Base-by-base conservation (phyloP, 1,284 basidiomycete species). In the Ceratobasidium sp. region DNA sequence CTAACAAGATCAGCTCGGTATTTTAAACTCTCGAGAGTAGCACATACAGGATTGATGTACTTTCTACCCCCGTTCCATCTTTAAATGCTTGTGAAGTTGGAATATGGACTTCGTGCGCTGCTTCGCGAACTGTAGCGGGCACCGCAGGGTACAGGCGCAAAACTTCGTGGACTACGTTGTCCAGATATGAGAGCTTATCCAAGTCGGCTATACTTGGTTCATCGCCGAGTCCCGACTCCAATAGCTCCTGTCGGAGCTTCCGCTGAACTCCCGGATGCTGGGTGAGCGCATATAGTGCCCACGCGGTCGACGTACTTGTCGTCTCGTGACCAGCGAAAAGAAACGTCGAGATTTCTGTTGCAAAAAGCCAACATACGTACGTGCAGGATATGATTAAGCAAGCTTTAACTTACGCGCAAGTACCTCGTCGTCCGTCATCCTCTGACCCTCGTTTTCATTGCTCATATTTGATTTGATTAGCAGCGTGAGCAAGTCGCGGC, bases 171-270 rank as follows among this genome's bases (percentile, higher is more conserved):
- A 84, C 81, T 28, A 88, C 82, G 23, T 86, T 85, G 78, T 87
- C 84, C 56, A 87, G 79, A 68, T 85, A 85, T 5, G 84, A 82
- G 1, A 87, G 80, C 7, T 81, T 80, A 68, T 85, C 85, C 46
- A 88, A 80, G 7, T 83, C 83, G 20, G 85, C 84, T 79, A 85
- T 82, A 7, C 60, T 77, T 4, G 90, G 90, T 12, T 83, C 86
- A 15, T 91, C 89, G 2, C 82, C 83, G 4, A 78, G 61, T 0
- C 84, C 81, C 3, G 79, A 78, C 0, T 87, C 77, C 12, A 75
- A 81, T 0, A 94, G 86, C 83, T 97, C 96, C 2, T 89, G 87
- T 0, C 95, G 90, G 0, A 97, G 89, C 80, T 90, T 91, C 15
- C 82, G 84, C 83, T 97, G 95, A 0, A 91, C 85, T 0, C 87